phyloP scores from a whole-genome alignment of 1,284 basidiomycete species.

The Butyriboletus pseudospeciosus region DNA sequence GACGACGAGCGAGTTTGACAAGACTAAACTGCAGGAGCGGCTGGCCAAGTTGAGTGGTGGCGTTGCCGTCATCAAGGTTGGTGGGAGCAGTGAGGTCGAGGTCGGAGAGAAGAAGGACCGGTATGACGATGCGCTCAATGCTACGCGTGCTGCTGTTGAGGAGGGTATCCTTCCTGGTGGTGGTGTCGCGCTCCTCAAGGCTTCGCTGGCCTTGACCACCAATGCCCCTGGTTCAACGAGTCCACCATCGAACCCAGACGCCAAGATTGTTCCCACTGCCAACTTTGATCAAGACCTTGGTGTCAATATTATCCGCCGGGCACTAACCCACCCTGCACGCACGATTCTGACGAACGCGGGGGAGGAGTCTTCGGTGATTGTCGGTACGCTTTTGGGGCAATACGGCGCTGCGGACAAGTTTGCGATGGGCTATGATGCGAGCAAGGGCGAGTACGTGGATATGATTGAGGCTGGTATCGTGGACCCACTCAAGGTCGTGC shows the following conservation, averaged over 20 bases:
- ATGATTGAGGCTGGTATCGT: conserved; percentile 95
- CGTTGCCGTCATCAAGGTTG: conserved; percentile 98
- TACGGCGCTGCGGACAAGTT: conserved; percentile 70
- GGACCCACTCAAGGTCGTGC: conserved; percentile 89
- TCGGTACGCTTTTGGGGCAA: conserved; percentile 75
- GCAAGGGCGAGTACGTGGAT: conserved; percentile 88
- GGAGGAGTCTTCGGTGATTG: conserved; percentile 91
- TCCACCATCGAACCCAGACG: conserved; percentile 49
- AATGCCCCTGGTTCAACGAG: conserved; percentile 44
- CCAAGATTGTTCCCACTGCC: conserved; percentile 65
- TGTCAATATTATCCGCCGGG: conserved; percentile 88
- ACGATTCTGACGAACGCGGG: conserved; percentile 95
- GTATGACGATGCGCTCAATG: conserved; percentile 97
- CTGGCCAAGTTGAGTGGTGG: conserved; percentile 94
- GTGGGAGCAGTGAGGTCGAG: conserved; percentile 91
- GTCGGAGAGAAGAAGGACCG: conserved; percentile 99
- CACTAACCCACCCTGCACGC: conserved; percentile 79
- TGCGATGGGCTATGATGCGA: conserved; percentile 87
- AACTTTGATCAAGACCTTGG: conserved; percentile 99
- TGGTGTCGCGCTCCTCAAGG: conserved; percentile 89
- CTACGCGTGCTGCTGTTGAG: conserved; percentile 96
- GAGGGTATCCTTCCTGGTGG: conserved; percentile 97
- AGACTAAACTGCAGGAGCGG: conserved; percentile 93
- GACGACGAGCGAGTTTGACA: conserved; percentile 91
- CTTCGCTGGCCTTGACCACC: conserved; percentile 73